phyloP scores from a whole-genome alignment of 148 eudicot genomes.

The Chenopodium album region DNA sequence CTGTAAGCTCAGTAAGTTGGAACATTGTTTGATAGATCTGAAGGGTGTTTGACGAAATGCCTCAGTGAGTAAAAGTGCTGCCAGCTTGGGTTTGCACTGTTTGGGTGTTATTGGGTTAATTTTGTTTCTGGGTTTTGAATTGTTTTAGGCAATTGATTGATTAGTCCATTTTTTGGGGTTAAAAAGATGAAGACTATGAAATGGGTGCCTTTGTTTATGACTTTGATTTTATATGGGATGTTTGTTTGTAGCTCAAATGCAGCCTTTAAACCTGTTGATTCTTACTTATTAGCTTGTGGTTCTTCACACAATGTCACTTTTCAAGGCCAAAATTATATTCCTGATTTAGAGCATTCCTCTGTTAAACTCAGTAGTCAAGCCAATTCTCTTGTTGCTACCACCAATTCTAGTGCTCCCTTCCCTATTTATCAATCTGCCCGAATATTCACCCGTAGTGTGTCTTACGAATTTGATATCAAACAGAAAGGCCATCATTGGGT shows the following conservation, averaged over 20 bases:
- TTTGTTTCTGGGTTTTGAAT: conserved; percentile 13
- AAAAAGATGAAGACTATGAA: conserved; percentile 37
- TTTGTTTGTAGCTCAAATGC: conserved; percentile 44
- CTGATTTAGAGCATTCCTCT: conserved; percentile 68
- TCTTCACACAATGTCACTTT: conserved; percentile 73
- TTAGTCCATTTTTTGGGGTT: conserved; percentile 13
- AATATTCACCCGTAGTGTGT: conserved; percentile 46
- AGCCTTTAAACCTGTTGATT: conserved; percentile 62
- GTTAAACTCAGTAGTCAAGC: conserved; percentile 44
- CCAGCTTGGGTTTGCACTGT: conserved; percentile 27
- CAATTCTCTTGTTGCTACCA: conserved; percentile 43
- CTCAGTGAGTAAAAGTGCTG: conserved; percentile 8
- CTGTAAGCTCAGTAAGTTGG: neutral
- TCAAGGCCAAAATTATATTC: conserved; percentile 65
- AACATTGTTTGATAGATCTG: conserved; percentile 33
- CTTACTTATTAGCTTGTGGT: conserved; percentile 81
- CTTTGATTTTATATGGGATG: conserved; percentile 35
- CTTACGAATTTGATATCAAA: conserved; percentile 62
- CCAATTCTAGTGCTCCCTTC: conserved; percentile 60
- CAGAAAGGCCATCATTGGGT: conserved; percentile 90
- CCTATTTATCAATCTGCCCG: conserved; percentile 72
- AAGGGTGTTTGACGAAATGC: conserved; percentile 35
- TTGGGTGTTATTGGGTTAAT: conserved; percentile 14
- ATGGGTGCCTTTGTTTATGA: conserved; percentile 36
- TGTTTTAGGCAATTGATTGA: neutral